Evolutionary conservation across 1,139 yeast species (phyloP), one percentile per base, ranked within the genome.

Genomic region (Saccharomyces hybrid): DNA sequence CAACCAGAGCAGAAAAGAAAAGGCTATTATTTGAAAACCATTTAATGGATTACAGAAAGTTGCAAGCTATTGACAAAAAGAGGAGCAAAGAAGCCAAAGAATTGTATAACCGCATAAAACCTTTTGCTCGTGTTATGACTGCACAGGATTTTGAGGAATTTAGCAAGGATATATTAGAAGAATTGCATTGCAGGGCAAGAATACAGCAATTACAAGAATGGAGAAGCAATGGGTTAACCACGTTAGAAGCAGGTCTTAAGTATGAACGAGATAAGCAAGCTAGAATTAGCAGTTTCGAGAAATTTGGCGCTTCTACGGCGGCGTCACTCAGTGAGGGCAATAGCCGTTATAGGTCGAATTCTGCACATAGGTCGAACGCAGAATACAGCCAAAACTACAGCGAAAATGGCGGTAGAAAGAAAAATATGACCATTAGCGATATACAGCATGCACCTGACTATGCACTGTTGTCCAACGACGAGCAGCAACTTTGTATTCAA

Each of bases 121-220:
- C 96, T 28, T 87, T 80, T 70, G 88, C 95, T 2, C 77, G 96
- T 54, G 71, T 91, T 11, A 80, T 93, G 81, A 83, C 90, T 0
- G 84, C 90, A 2, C 77, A 79, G 38, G 99, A 93, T 71, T 93
- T 85, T 70, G 85, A 82, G 50, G 78, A 78, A 13, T 89, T 93
- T 65, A 73, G 85, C 2, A 81, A 78, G 46, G 95, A 88, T 65
- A 78, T 90, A 58, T 66, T 89, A 54, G 81, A 83, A 5, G 99
- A 93, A 70, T 77, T 89, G 53, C 83, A 82, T 63, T 84, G 89
- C 63, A 79, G 98, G 54, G 79, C 85, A 44, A 79, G 95, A 58
- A 90, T 93, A 54, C 86, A 86, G 53, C 97, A 90, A 71, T 73
- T 95, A 46, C 99, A 93, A 69, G 93, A 85, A 64, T 95, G 96